A percentile compares a stretch with the other conserved stretches of the same genome.
These are phyloP conservation scores for Hydnum rufescens DNA, from an alignment of 768 basidiomycete species.

Conservation along the genomic window DNA sequence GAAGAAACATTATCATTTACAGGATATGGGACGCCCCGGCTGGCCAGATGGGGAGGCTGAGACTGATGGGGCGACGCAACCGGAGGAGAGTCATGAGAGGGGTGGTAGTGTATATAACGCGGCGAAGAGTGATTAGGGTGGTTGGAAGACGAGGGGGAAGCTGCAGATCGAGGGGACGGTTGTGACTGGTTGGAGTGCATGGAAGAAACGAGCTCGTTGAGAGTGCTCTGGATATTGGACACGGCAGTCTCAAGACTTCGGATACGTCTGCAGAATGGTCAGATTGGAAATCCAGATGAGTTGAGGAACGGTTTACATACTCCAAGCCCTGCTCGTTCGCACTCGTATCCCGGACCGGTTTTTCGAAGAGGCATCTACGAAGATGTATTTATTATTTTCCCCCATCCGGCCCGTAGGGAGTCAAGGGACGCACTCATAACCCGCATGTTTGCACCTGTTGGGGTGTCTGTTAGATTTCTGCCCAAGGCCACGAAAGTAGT, in stretches of 20 bases:
- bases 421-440: neutral
- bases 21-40: neutral
- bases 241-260: constrained; percentile 76
- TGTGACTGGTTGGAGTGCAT: constrained; percentile 29
- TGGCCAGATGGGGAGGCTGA: constrained; percentile 1
- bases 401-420: neutral
- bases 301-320: constrained; percentile 26
- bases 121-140: neutral
- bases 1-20: neutral
- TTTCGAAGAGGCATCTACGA: constrained; percentile 57
- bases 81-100: constrained; percentile 1
- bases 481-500: neutral
- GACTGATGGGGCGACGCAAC: neutral
- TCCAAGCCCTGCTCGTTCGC: constrained; percentile 80
- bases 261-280: constrained; percentile 42
- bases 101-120: neutral
- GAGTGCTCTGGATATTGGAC: constrained; percentile 55
- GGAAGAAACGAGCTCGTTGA: constrained; percentile 62
- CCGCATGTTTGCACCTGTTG: neutral
- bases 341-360: constrained; percentile 71
- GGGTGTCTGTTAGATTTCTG: too few species aligned
- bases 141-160: neutral
- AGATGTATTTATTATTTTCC: neutral
- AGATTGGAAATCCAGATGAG: neutral
- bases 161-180: constrained; percentile 8